Evolutionary conservation across 1,284 basidiomycete species (phyloP).

Genomic region (Lentinus polychrous): DNA sequence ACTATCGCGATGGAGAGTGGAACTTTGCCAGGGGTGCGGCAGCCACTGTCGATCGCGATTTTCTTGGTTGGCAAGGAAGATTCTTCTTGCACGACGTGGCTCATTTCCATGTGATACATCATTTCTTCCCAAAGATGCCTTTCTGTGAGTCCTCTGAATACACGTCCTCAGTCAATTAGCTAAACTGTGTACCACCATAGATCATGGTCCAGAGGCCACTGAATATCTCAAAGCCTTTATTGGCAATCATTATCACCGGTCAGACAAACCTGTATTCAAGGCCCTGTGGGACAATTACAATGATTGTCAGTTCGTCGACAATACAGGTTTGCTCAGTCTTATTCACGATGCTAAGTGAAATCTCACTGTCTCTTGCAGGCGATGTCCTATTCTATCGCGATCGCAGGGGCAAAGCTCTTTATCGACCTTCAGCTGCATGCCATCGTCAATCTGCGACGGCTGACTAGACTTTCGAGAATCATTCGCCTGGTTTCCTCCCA

Average conservation of each 20-base stretch:
- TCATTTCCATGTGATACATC: slow-evolving; percentile 31
- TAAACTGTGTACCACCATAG: slow-evolving; percentile 11
- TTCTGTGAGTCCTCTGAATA: slow-evolving; percentile 14
- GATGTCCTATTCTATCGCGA: slow-evolving; percentile 62
- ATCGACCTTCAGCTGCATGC: no score
- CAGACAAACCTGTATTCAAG: slow-evolving; percentile 41
- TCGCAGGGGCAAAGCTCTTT: slow-evolving; percentile 32
- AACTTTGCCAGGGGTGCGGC: slow-evolving; percentile 56
- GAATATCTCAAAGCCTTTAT: slow-evolving; percentile 44
- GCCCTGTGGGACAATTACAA: slow-evolving; percentile 55
- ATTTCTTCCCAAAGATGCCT: slow-evolving; percentile 25
- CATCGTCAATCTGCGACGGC: no score
- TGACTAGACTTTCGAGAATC: no score
- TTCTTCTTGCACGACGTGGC: slow-evolving; percentile 33
- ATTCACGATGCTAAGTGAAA: background rate
- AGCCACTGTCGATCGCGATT: slow-evolving; percentile 50
- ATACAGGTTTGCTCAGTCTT: slow-evolving; percentile 29
- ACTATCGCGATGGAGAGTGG: slow-evolving; percentile 31
- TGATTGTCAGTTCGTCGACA: slow-evolving; percentile 66
- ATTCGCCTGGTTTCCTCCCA: no score
- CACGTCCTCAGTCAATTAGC: background rate
- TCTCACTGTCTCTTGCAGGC: slow-evolving; percentile 19
- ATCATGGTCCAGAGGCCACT: slow-evolving; percentile 47
- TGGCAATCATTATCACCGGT: slow-evolving; percentile 44
- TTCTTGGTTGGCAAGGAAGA: slow-evolving; percentile 38